phyloP scores from a whole-genome alignment of 2,329 filamentous ascomycete genomes.

The Aureobasidium namibiae region DNA sequence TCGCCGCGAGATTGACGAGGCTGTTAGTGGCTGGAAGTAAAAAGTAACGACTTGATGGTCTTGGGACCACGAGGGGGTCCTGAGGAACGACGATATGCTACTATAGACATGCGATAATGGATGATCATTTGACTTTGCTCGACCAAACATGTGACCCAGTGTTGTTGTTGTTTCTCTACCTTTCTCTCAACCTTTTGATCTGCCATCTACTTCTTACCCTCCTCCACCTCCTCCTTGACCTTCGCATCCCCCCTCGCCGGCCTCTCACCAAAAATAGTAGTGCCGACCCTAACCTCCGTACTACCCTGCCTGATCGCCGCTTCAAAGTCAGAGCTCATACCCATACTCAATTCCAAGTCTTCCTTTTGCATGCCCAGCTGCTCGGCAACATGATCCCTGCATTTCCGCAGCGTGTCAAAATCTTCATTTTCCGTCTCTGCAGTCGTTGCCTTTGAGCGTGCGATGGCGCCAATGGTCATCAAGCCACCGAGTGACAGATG shows the following conservation, averaged over 20 bases:
- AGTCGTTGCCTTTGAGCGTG: constrained; percentile 63
- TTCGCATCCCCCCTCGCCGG: constrained; percentile 73
- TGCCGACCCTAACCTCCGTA: constrained; percentile 83
- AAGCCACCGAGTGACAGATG: constrained; percentile 68
- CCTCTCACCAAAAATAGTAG: constrained; percentile 83
- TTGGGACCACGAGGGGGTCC: background rate
- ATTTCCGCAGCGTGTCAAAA: constrained; percentile 61
- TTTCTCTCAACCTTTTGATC: no score
- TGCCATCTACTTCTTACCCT: constrained; percentile 16
- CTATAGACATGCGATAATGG: background rate
- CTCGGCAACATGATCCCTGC: constrained; percentile 60
- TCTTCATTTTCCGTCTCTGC: constrained; percentile 83
- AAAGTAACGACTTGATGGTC: background rate
- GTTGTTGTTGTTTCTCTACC: no score
- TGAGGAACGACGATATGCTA: background rate
- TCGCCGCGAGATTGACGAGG: constrained; percentile 64
- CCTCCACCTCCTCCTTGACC: constrained; percentile 35
- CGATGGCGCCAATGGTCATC: constrained; percentile 97
- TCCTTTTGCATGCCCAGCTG: constrained; percentile 49
- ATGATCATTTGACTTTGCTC: background rate
- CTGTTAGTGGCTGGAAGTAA: constrained; percentile 28
- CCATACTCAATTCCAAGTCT: constrained; percentile 90
- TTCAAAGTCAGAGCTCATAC: constrained; percentile 93
- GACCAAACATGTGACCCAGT: no score
- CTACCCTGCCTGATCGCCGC: constrained; percentile 77